Conservation (phyloP, 768 basidiomycete species). For the Mycena alexandri region DNA sequence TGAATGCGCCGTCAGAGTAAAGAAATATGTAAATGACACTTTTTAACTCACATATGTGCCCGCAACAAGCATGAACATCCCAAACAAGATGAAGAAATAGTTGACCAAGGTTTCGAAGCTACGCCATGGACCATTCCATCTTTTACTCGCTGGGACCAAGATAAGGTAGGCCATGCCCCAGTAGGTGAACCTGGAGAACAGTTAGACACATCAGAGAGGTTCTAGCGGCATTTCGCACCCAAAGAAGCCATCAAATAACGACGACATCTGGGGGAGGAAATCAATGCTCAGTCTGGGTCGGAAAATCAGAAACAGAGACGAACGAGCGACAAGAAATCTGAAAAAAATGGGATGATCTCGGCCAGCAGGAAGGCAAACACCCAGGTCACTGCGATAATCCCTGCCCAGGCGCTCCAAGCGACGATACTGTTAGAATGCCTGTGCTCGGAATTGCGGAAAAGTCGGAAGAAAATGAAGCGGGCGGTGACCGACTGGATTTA, state of each 20-base stretch:
- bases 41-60: slow-evolving; percentile 46
- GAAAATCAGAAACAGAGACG: too few relatives aligned
- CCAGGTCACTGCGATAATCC: slow-evolving; percentile 43
- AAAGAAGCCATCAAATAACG: slow-evolving; percentile 48
- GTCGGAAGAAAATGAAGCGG: slow-evolving; percentile 60
- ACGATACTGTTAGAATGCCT: slow-evolving; percentile 42
- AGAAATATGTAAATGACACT: too few relatives aligned
- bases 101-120: slow-evolving; percentile 48
- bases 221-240: slow-evolving; percentile 23
- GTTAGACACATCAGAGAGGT: neutral
- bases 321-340: slow-evolving; percentile 48
- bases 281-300: too few relatives aligned
- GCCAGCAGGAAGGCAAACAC: slow-evolving; percentile 44
- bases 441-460: slow-evolving; percentile 55
- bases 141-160: slow-evolving; percentile 43
- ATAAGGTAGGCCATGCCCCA: slow-evolving; percentile 52
- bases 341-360: slow-evolving; percentile 48
- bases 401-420: slow-evolving; percentile 40
- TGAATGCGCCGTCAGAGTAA: slow-evolving; percentile 29
- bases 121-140: slow-evolving; percentile 45
- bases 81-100: slow-evolving; percentile 46
- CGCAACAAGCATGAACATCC: slow-evolving; percentile 46
- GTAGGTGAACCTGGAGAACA: slow-evolving; percentile 45
- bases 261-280: slow-evolving; percentile 42
- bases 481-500: slow-evolving; percentile 52